Evolutionary conservation across 2,329 filamentous ascomycete genomes (phyloP).

Genomic region (Penicillium crustosum): DNA sequence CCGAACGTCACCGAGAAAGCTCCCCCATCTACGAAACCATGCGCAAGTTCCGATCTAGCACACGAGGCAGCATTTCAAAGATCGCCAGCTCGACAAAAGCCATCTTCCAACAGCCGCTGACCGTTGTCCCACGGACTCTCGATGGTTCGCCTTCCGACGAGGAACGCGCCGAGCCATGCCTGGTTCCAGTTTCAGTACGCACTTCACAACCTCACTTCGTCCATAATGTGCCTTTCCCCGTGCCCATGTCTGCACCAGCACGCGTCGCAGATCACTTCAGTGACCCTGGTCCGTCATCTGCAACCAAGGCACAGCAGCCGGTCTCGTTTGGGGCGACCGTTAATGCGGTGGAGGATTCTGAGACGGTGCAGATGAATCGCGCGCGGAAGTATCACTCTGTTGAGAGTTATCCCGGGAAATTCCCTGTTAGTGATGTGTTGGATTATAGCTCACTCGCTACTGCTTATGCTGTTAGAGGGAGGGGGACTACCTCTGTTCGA

Average conservation of each 20-base stretch:
- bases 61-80: constrained; percentile 3
- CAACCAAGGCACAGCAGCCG: neutral
- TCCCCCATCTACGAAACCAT: constrained; percentile 14
- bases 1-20: neutral
- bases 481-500: constrained; percentile 28
- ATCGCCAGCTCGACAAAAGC: constrained; percentile 1
- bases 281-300: constrained; percentile 7
- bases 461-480: constrained; percentile 25
- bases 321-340: constrained; percentile 8
- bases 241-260: neutral
- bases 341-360: constrained; percentile 3
- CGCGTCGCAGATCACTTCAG: constrained; percentile 5
- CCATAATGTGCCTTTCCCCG: neutral
- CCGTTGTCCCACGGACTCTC: neutral
- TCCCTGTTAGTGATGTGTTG: constrained; percentile 34
- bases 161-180: neutral
- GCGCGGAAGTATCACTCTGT: constrained; percentile 21
- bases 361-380: constrained; percentile 17
- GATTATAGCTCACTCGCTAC: constrained; percentile 29
- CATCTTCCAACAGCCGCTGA: constrained; percentile 1
- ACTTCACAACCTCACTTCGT: neutral
- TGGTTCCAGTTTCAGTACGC: neutral
- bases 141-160: neutral
- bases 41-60: constrained; percentile 2
- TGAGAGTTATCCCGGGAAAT: constrained; percentile 35